A percentile compares a stretch with the other conserved stretches of the same genome.
phyloP scores from a whole-genome alignment of 768 basidiomycete genomes.

The Hericium erinaceus region DNA sequence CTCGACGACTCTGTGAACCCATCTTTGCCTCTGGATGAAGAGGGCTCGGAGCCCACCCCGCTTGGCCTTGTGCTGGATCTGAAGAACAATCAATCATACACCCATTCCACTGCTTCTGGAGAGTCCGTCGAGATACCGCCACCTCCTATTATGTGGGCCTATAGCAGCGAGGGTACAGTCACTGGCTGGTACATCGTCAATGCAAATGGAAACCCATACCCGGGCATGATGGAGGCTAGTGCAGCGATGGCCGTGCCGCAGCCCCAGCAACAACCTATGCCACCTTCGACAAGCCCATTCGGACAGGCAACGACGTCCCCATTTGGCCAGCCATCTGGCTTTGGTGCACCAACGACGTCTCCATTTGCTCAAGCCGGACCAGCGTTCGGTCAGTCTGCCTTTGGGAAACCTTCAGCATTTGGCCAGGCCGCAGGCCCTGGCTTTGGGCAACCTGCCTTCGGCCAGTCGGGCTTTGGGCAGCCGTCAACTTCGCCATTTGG shows the following conservation, averaged over 20 bases:
- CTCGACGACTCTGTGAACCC: constrained; percentile 44
- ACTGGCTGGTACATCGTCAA: constrained; percentile 66
- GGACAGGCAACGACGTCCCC: constrained; percentile 5
- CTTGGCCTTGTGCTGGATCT: constrained; percentile 59
- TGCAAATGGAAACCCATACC: constrained; percentile 41
- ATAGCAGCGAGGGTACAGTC: constrained; percentile 71
- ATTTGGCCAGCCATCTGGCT: constrained; percentile 9
- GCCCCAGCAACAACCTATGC: not conserved
- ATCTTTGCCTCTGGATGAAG: constrained; percentile 57
- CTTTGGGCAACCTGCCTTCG: constrained; percentile 7
- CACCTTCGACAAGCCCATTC: constrained; percentile 1
- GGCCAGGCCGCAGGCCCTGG: constrained; percentile 1
- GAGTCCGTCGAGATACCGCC: constrained; percentile 35
- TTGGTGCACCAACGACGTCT: not conserved
- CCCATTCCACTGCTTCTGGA: constrained; percentile 29
- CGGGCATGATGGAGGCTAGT: constrained; percentile 33
- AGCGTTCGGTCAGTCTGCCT: not conserved
- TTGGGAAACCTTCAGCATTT: constrained; percentile 1
- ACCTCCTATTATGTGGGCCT: constrained; percentile 62
- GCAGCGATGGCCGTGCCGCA: constrained; percentile 3
- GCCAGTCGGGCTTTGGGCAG: constrained; percentile 17
- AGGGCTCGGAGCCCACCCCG: constrained; percentile 61
- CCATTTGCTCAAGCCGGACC: not conserved
- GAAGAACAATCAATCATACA: constrained; percentile 36
- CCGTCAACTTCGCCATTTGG: not conserved